A percentile compares a stretch with the other conserved stretches of the same genome.
phyloP scores from a whole-genome alignment of 805 yeast species.

The Cyberlindnera petersonii region DNA sequence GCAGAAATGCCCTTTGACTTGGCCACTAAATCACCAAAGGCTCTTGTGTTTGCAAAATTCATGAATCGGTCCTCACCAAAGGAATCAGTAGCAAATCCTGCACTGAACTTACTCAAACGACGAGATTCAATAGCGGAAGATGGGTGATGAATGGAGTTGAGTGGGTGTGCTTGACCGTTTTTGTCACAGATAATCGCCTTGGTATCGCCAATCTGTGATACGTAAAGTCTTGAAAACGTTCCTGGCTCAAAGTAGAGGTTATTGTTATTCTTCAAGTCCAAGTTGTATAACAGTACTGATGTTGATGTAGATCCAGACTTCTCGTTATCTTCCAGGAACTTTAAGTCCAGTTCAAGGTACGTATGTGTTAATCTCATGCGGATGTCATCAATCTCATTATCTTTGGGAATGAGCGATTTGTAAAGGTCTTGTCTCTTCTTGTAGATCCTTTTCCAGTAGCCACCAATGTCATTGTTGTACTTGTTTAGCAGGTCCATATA shows the following conservation, averaged over 20 bases:
- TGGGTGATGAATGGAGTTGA: conserved; percentile 85
- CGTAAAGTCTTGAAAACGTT: conserved; percentile 61
- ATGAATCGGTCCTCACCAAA: conserved; percentile 87
- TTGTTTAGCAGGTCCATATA: conserved; percentile 44
- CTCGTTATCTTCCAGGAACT: conserved; percentile 38
- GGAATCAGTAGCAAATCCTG: conserved; percentile 73
- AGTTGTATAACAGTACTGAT: conserved; percentile 53
- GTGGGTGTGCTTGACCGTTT: conserved; percentile 70
- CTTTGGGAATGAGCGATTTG: conserved; percentile 30
- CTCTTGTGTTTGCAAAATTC: conserved; percentile 84
- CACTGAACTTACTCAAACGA: conserved; percentile 60
- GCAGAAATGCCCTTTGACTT: conserved; percentile 84
- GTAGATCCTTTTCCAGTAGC: conserved; percentile 82
- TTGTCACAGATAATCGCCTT: conserved; percentile 81
- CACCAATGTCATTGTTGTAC: conserved; percentile 60
- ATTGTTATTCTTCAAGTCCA: conserved; percentile 28
- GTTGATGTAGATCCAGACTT: conserved; percentile 70
- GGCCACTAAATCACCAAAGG: conserved; percentile 85
- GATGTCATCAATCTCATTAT: conserved; percentile 47
- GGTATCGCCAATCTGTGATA: conserved; percentile 94
- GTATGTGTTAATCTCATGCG: conserved; percentile 58
- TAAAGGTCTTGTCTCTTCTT: conserved; percentile 38
- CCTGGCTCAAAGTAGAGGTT: conserved; percentile 48
- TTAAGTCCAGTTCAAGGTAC: conserved; percentile 62
- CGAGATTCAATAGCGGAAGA: conserved; percentile 72